Evolutionary conservation across 1,284 basidiomycete genomes (phyloP), one percentile per base, ranked within the genome.

Genomic region (Pyrrhoderma noxium): DNA sequence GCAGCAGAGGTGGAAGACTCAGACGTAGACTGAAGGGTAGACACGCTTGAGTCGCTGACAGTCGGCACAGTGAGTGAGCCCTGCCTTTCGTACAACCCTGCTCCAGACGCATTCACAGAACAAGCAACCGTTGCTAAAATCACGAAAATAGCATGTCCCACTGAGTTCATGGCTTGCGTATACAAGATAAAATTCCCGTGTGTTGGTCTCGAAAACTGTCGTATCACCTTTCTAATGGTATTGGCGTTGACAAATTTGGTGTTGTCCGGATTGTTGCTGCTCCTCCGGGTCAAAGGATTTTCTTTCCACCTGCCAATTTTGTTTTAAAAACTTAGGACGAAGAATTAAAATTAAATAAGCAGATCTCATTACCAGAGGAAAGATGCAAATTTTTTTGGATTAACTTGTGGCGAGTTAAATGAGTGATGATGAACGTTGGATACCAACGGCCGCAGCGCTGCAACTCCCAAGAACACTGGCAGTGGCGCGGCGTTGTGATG

Each of bases 1-100:
- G 47, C 22, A 22, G n/a, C 35, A 23, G 41, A 9, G 7, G 21
- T 21, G n/a, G 50, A 52, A 3, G 31, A 27, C 14, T 27, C 23
- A 2, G 19, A 42, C 14, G 34, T 19, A 3, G 23, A 42, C 19
- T 36, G 36, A 31, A 25, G 31, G 8, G 38, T 37, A 5, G 45
- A 46, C n/a, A 13, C 19, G 37, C 41, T 44, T 18, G 1, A 41
- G 2, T 42, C 18, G n/a, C 47, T 41, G 19, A 44, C 40, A 22
- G 44, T 49, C 11, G 47, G 53, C 2, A 42, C 43, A 5, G 53
- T 54, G 25, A 50, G 42, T 31, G 53, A 54, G 9, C 42, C 53
- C 16, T 42, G 34, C n/a, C 53, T 49, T 16, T 39, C 37, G 47
- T 3, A 16, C 5, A 41, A 39, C 27, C 3, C 11, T 3, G 34